These are phyloP conservation scores for Xylaria sp. DNA, from an alignment of 2,329 filamentous ascomycete species.

Conservation along the genomic window DNA sequence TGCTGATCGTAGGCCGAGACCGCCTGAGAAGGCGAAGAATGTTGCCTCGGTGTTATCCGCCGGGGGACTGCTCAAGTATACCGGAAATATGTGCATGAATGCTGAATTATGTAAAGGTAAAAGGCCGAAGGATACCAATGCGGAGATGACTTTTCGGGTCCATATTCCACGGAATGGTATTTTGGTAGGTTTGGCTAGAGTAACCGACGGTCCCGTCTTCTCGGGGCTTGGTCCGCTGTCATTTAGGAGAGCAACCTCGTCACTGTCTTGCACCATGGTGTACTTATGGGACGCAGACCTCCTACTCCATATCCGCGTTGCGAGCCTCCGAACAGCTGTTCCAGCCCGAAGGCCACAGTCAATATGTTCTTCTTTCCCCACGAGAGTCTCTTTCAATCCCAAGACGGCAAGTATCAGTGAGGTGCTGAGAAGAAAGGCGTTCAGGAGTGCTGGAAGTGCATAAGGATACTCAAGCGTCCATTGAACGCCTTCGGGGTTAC, in stretches of 20 bases:
- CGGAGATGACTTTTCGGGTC: constrained; percentile 50
- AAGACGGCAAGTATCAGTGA: constrained; percentile 50
- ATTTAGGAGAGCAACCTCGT: constrained; percentile 37
- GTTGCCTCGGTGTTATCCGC: constrained; percentile 54
- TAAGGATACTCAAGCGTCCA: constrained; percentile 58
- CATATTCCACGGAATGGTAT: constrained; percentile 43
- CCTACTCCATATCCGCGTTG: constrained; percentile 29
- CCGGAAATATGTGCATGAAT: constrained; percentile 71
- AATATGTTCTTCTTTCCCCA: constrained; percentile 45
- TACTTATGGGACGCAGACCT: constrained; percentile 17
- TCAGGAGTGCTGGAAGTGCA: constrained; percentile 56
- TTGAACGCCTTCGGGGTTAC: constrained; percentile 48
- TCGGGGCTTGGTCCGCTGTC: constrained; percentile 29
- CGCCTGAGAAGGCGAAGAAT: constrained; percentile 65
- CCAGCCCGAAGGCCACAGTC: constrained; percentile 41
- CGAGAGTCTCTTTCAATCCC: constrained; percentile 53
- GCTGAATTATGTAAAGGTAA: constrained; percentile 72
- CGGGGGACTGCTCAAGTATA: constrained; percentile 68
- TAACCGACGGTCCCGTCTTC: constrained; percentile 27
- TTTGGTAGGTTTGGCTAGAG: neutral
- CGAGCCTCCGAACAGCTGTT: constrained; percentile 32
- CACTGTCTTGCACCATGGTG: constrained; percentile 24
- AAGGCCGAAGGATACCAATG: constrained; percentile 54
- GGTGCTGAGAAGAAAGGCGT: constrained; percentile 49
- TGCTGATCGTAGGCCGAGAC: constrained; percentile 61